Evolutionary conservation across 2,329 filamentous ascomycete genomes (phyloP), one percentile per base, ranked within the genome.

Genomic region (Diaporthe humulicola): DNA sequence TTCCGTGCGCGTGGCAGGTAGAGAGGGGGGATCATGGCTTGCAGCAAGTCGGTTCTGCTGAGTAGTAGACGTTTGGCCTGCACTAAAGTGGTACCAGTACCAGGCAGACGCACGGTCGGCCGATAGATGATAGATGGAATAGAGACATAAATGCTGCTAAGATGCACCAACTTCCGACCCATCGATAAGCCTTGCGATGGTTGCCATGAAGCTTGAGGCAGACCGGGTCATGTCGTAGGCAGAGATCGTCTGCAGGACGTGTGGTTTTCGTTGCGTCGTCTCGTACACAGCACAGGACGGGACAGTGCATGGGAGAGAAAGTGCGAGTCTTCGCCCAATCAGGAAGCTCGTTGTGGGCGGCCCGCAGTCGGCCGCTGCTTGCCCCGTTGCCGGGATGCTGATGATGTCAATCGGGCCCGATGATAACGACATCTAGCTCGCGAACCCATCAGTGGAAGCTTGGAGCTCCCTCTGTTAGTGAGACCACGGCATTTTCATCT

Each of bases 401-500:
- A 61, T 74, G 48, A 71, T 71, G 73, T 74, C 72, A 74, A 56
- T 14, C n/a, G 30, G 30, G 19, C 4, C 66, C 56, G 54, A 25
- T 50, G 72, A 74, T 74, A 74, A 74, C 56, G 72, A 66, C 73
- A 74, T 74, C 57, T 9, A 61, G 57, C 57, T 28, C 33, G 15
- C 52, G 25, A 28, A 15, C 19, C 5, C 54, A 19, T 12, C 69
- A 50, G 54, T 22, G 5, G 28, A 60, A 10, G 19, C 28, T 28
- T 60, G 45, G 45, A 30, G 56, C n/a, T 36, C 25, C 9, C 22
- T 38, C 40, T 69, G 70, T 61, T 67, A 45, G 61, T 52, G 61
- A 22, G 22, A 38, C 22, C 15, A 50, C 28, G 15, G 14, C 61
- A 17, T 30, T 40, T 30, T 19, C 30, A 50, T 30, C 25, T 28